Percentiles rank a stretch among this genome's conserved stretches.
phyloP scores from a whole-genome alignment of 2,329 filamentous ascomycete genomes.

The Gaeumannomyces sp. region DNA sequence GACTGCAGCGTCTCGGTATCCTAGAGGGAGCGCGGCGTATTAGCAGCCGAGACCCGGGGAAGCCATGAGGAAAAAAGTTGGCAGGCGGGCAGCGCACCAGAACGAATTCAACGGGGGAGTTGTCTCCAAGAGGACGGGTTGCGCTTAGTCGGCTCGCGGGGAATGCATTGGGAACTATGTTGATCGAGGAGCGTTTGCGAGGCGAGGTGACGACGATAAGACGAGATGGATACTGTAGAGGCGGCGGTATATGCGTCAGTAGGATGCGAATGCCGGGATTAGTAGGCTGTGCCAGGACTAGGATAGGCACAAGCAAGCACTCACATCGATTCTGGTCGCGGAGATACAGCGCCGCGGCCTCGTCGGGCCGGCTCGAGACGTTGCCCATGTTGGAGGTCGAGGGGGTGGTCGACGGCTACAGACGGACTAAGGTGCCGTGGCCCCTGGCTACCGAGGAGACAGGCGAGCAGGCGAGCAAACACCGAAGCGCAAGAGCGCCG shows the following conservation, averaged over 20 bases:
- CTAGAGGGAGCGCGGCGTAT: constrained; percentile 35
- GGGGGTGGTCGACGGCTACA: not conserved
- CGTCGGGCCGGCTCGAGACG: constrained; percentile 82
- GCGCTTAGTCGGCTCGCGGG: constrained; percentile 74
- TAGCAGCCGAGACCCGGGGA: not conserved
- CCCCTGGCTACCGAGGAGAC: not conserved
- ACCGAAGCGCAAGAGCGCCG: constrained; percentile 1
- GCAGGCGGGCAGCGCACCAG: constrained; percentile 54
- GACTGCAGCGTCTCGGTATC: constrained; percentile 61
- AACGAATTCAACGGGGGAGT: constrained; percentile 77
- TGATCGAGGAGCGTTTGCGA: constrained; percentile 69
- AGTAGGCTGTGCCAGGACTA: constrained; percentile 12
- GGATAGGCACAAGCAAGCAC: constrained; percentile 28
- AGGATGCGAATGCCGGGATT: constrained; percentile 4
- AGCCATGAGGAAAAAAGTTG: not conserved
- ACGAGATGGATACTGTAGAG: constrained; percentile 73
- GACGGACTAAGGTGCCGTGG: not conserved
- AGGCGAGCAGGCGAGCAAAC: not conserved
- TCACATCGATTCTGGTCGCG: constrained; percentile 88
- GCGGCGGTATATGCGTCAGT: not conserved
- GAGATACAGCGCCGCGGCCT: constrained; percentile 72
- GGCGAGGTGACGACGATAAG: constrained; percentile 75
- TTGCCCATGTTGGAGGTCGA: constrained; percentile 69
- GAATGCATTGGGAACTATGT: constrained; percentile 77
- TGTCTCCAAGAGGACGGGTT: constrained; percentile 67